Evolutionary conservation across 306 rosid genomes (phyloP), one percentile per base, ranked within the genome.

Genomic region (Erythrophleum fordii): DNA sequence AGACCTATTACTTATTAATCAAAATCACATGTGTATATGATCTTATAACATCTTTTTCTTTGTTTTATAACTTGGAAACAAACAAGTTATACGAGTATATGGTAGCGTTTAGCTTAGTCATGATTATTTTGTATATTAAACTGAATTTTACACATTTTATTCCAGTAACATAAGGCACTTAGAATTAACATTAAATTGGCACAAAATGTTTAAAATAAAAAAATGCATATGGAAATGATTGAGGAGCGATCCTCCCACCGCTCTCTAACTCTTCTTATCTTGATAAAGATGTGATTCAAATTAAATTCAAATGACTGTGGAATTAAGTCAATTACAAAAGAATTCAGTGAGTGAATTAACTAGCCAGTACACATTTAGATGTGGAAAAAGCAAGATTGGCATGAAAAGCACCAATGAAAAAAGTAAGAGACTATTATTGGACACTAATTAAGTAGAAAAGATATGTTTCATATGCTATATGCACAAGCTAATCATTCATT

Each of bases 381-480:
- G 13, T 2, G 14, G 37, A 23, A 5, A 44, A 20, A 52, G 28
- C 20, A 22, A 8, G 29, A 22, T 10, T 3, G 10, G 29, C 72
- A 79, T 68, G 51, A 60, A 59, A 80, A 60, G 34, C 20, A 48
- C 23, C 37, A 51, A 1, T 0, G 18, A 52, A 41, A 28, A 67
- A 49, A 26, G 44, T 2, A 28, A 13, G 62, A 29, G 51, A 58
- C 79, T 35, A 48, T 80, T 52, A 49, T 80, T 72, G 29, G 58
- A 72, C 73, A 60, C 75, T 80, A 53, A 73, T 62, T 72, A 62
- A 46, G 28, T 52, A 22, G 58, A 60, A 16, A 59, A 60, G 79
- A 26, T 46, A 26, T 46, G 13, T 52, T 49, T 13, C 28, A n/a
- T n/a, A n/a, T n/a, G n/a, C n/a, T n/a, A n/a, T n/a, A n/a, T n/a